A percentile compares a stretch with the other conserved stretches of the same genome.
Evolutionary conservation across 768 basidiomycete species (phyloP).

Genomic region (Tricholomella constricta): DNA sequence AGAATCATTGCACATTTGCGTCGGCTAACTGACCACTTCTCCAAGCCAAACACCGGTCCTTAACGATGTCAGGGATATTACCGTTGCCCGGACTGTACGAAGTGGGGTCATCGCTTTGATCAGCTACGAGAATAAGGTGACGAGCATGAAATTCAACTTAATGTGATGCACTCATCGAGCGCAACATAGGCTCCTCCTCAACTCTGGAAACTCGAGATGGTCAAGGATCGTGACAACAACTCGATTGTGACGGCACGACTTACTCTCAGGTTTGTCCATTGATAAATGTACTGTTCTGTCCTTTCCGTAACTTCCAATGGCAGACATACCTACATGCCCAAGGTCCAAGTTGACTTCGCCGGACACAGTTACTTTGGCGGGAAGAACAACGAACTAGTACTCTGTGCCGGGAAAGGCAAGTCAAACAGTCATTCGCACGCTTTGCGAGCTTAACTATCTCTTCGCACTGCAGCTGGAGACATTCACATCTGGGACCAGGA

Average conservation of each 20-base stretch:
- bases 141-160: not conserved
- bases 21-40: conserved; percentile 11
- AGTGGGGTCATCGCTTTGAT: conserved; percentile 62
- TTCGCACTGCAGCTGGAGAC: conserved; percentile 58
- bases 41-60: conserved; percentile 72
- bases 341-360: conserved; percentile 67
- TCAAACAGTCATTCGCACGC: conserved; percentile 3
- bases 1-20: not conserved
- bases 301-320: conserved; percentile 7
- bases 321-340: conserved; percentile 77
- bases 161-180: not conserved
- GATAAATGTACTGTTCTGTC: conserved; percentile 9
- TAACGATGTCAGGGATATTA: conserved; percentile 73
- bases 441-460: not conserved
- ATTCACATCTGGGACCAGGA: conserved; percentile 88
- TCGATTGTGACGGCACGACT: conserved; percentile 36
- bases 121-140: conserved; percentile 75
- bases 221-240: conserved; percentile 53
- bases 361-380: conserved; percentile 86
- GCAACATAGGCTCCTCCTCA: conserved; percentile 66
- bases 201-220: conserved; percentile 69
- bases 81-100: conserved; percentile 50
- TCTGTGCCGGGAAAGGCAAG: conserved; percentile 75
- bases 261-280: conserved; percentile 35
- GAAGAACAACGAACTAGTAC: conserved; percentile 73